Conservation (phyloP, 2,329 filamentous ascomycete species). For the Boeremia exigua region DNA sequence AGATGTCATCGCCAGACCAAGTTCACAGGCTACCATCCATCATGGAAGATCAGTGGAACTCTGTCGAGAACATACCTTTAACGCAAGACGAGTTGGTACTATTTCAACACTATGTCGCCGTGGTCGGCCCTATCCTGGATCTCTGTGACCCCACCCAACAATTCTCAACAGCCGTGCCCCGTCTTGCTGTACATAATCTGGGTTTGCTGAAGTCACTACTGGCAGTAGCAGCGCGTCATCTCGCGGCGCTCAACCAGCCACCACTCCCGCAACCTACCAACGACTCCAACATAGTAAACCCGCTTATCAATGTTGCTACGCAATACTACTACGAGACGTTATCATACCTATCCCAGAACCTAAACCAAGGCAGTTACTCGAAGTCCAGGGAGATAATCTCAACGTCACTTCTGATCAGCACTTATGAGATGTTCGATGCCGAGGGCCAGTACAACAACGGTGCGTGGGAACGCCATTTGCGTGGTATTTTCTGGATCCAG, state of each 20-base stretch:
- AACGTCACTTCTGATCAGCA: slow-evolving; percentile 66
- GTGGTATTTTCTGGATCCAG: slow-evolving; percentile 71
- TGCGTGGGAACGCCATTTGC: slow-evolving; percentile 67
- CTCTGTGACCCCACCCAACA: slow-evolving; percentile 52
- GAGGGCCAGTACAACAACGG: slow-evolving; percentile 51
- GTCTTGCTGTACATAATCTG: slow-evolving; percentile 57
- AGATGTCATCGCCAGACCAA: slow-evolving; percentile 6
- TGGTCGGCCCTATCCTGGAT: slow-evolving; percentile 51
- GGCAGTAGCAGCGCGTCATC: slow-evolving; percentile 61
- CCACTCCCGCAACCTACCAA: slow-evolving; percentile 18
- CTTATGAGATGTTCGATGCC: slow-evolving; percentile 71
- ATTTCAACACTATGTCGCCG: slow-evolving; percentile 49
- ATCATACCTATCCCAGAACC: slow-evolving; percentile 65
- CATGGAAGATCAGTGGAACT: slow-evolving; percentile 36
- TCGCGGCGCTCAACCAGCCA: slow-evolving; percentile 49
- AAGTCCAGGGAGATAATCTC: slow-evolving; percentile 64
- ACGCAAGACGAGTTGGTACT: slow-evolving; percentile 48
- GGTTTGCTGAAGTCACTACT: slow-evolving; percentile 65
- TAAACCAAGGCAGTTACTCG: slow-evolving; percentile 64
- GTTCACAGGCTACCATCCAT: slow-evolving; percentile 7
- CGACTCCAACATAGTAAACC: slow-evolving; percentile 26
- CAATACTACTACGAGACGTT: slow-evolving; percentile 69
- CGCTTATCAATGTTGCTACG: slow-evolving; percentile 48
- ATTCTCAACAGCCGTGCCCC: slow-evolving; percentile 42
- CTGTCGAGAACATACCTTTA: slow-evolving; percentile 31